Percentiles rank a stretch among this genome's conserved stretches.
Evolutionary conservation across 1,284 basidiomycete genomes (phyloP).

Genomic region (Puccinia horiana): DNA sequence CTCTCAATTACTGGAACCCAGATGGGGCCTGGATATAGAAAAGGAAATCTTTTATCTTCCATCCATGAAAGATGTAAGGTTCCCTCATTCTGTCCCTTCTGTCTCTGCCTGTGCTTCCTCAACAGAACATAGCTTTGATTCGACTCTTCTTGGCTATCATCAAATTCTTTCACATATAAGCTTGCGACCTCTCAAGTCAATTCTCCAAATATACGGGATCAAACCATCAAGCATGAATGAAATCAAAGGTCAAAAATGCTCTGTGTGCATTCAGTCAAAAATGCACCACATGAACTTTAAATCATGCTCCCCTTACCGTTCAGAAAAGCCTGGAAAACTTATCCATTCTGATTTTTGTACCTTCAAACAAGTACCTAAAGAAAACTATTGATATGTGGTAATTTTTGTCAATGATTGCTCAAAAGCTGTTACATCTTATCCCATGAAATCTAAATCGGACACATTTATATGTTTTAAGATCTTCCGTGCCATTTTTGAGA

Average conservation of each 20-base stretch:
- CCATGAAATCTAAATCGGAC: not conserved
- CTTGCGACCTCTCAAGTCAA: not conserved
- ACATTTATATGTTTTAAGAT: conserved; percentile 53
- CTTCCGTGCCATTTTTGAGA: too few relatives aligned
- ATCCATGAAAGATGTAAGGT: not conserved
- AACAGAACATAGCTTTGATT: too few relatives aligned
- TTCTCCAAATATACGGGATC: not conserved
- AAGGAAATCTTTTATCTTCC: not conserved
- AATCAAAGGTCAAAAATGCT: too few relatives aligned
- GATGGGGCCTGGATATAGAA: not conserved
- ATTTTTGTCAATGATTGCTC: not conserved
- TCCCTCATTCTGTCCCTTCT: not conserved
- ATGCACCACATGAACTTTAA: not conserved
- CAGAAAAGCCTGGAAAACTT: not conserved
- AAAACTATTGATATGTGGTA: not conserved
- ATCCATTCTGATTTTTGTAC: not conserved
- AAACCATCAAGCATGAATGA: not conserved
- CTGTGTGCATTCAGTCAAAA: not conserved
- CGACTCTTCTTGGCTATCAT: not conserved
- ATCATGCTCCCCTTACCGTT: not conserved
- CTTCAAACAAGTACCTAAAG: not conserved
- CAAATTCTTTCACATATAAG: not conserved
- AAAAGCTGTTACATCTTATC: not conserved
- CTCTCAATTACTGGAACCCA: not conserved
- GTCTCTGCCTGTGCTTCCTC: not conserved